These are phyloP conservation scores for Setaria italica DNA, from an alignment of 202 grass and related monocot species.

Conservation along the genomic window DNA sequence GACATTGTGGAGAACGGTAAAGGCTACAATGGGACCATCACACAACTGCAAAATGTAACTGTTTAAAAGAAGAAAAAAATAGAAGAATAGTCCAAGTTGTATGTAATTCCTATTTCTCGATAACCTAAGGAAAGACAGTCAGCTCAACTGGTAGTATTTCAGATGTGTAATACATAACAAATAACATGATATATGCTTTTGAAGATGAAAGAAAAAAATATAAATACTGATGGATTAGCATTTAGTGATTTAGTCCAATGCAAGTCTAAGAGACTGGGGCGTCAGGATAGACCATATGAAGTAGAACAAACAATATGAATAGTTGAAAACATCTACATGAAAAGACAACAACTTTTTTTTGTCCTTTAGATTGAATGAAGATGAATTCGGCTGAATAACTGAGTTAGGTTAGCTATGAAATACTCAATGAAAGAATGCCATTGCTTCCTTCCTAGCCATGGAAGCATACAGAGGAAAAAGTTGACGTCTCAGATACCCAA, in stretches of 20 bases:
- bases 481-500: not conserved
- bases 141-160: not conserved
- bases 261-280: not conserved
- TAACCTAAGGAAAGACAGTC: not conserved
- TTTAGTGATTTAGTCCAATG: not conserved
- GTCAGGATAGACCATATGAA: conserved; percentile 1
- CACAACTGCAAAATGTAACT: conserved; percentile 74
- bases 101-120: conserved; percentile 21
- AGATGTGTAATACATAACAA: not conserved
- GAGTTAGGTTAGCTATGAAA: conserved; percentile 20
- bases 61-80: conserved; percentile 40
- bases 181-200: not conserved
- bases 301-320: not conserved
- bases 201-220: not conserved
- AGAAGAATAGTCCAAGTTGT: conserved; percentile 29
- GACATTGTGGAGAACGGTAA: conserved; percentile 92
- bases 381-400: conserved; percentile 27
- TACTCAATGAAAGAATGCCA: not conserved
- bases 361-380: not conserved
- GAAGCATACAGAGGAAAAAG: not conserved
- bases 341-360: conserved; percentile 7
- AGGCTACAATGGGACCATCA: conserved; percentile 90
- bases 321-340: conserved; percentile 6
- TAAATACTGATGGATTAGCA: not conserved
- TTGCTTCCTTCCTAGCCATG: not conserved